Percentiles rank a stretch among this genome's conserved stretches.
Evolutionary conservation across 495 filamentous ascomycete genomes (phyloP).

Genomic region (Chlorociboria aeruginascens): DNA sequence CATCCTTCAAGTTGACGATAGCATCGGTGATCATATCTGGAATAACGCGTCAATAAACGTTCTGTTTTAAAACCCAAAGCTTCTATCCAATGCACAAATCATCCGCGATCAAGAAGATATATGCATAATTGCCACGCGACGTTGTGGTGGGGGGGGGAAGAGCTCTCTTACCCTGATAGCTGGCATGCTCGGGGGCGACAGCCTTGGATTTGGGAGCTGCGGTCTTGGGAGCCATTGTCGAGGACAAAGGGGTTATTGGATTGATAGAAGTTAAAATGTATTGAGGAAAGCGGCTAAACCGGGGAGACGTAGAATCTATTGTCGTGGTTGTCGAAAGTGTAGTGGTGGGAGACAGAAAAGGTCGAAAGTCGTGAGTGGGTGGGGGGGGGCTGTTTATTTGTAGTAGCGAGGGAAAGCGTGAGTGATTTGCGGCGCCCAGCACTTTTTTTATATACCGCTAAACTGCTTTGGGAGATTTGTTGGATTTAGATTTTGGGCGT

Average conservation of each 20-base stretch:
- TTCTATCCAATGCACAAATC: constrained; percentile 3
- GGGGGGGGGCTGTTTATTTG: too few relatives aligned
- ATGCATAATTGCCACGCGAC: constrained; percentile 5
- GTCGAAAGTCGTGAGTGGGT: too few relatives aligned
- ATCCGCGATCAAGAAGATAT: constrained; percentile 9
- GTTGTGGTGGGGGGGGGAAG: constrained; percentile 9
- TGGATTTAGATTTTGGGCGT: too few relatives aligned
- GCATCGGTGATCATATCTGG: constrained; percentile 55
- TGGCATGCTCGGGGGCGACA: constrained; percentile 13
- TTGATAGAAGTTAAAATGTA: constrained; percentile 5
- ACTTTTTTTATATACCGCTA: too few relatives aligned
- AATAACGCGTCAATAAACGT: constrained; percentile 28
- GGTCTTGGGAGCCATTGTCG: constrained; percentile 18
- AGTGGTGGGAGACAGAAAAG: too few relatives aligned
- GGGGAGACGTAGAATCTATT: too few relatives aligned
- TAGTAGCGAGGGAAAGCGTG: too few relatives aligned
- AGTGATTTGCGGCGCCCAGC: too few relatives aligned
- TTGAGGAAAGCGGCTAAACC: too few relatives aligned
- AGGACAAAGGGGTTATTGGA: background rate
- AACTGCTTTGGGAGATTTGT: too few relatives aligned
- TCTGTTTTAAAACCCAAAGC: constrained; percentile 1
- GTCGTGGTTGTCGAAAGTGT: too few relatives aligned
- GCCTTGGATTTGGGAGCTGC: constrained; percentile 13
- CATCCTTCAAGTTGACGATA: constrained; percentile 38
- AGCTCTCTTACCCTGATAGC: constrained; percentile 13